A percentile compares a stretch with the other conserved stretches of the same genome.
These are phyloP conservation scores for Pestalotiopsis sp. DNA, from an alignment of 2,329 filamentous ascomycete species.

Conservation along the genomic window DNA sequence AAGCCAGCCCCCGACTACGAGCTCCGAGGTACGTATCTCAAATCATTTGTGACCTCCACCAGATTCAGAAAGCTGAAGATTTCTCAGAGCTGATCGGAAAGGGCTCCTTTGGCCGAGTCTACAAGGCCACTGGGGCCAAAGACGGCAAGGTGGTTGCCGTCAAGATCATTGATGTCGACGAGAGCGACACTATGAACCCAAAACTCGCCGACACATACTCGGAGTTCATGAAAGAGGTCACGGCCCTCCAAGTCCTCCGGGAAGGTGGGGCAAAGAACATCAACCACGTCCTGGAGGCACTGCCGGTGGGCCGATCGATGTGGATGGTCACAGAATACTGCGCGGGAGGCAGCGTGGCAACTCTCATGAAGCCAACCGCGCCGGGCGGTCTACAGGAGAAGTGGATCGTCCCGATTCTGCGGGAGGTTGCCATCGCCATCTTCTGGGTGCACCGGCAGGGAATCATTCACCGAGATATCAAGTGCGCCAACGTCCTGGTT, in stretches of 20 bases:
- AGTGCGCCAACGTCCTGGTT: conserved; percentile 78
- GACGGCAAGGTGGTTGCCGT: conserved; percentile 64
- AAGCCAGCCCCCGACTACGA: conserved; percentile 64
- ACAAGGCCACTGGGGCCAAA: conserved; percentile 56
- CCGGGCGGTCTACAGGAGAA: conserved; percentile 68
- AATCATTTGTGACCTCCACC: no score
- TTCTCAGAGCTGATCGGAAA: conserved; percentile 68
- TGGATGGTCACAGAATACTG: conserved; percentile 91
- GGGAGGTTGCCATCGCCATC: conserved; percentile 66
- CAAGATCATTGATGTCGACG: conserved; percentile 84
- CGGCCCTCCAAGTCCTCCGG: conserved; percentile 69
- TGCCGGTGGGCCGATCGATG: conserved; percentile 75
- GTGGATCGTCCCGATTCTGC: conserved; percentile 67
- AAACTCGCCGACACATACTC: conserved; percentile 67
- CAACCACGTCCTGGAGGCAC: conserved; percentile 77
- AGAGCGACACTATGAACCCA: conserved; percentile 67
- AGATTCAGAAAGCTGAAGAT: no score
- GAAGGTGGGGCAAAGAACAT: conserved; percentile 76
- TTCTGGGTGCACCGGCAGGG: conserved; percentile 68
- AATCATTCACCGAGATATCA: conserved; percentile 72
- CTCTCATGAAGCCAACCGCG: conserved; percentile 66
- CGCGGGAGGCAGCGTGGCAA: conserved; percentile 79
- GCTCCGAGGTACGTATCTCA: conserved; percentile 40
- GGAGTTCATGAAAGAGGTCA: conserved; percentile 69
- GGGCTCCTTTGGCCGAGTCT: conserved; percentile 72